phyloP scores from a whole-genome alignment of 1,284 basidiomycete genomes.

The Omphalotus olearius region DNA sequence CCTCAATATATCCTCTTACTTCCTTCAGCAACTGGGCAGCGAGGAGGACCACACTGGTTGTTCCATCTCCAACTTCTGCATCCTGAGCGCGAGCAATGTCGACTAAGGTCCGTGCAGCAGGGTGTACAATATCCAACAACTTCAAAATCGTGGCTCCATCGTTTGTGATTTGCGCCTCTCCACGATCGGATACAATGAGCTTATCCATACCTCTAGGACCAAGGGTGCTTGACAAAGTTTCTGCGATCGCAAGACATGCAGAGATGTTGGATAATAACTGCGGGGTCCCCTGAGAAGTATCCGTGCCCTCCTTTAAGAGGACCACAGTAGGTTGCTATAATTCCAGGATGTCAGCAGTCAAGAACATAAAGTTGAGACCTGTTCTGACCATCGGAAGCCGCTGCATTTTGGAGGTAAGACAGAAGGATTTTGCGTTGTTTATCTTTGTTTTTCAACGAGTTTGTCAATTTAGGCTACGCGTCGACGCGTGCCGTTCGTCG shows the following conservation, averaged over 20 bases:
- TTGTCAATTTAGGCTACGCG: slow-evolving; percentile 21
- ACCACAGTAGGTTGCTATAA: slow-evolving; percentile 90
- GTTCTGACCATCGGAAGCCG: slow-evolving; percentile 61
- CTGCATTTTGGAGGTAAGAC: slow-evolving; percentile 55
- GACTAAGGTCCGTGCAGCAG: slow-evolving; percentile 93
- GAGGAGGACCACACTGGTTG: slow-evolving; percentile 91
- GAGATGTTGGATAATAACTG: slow-evolving; percentile 96
- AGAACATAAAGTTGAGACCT: slow-evolving; percentile 1
- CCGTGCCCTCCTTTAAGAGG: slow-evolving; percentile 92
- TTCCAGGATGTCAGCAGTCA: slow-evolving; percentile 17
- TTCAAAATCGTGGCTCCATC: slow-evolving; percentile 98
- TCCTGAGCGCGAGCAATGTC: slow-evolving; percentile 98
- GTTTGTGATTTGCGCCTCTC: slow-evolving; percentile 96
- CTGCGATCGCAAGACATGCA: slow-evolving; percentile 87
- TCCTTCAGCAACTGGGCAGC: slow-evolving; percentile 96
- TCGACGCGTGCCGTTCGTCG: slow-evolving; percentile 18
- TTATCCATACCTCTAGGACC: slow-evolving; percentile 99
- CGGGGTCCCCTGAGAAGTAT: slow-evolving; percentile 92
- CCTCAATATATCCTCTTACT: slow-evolving; percentile 89
- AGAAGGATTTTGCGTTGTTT: slow-evolving; percentile 27
- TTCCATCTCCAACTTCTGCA: slow-evolving; percentile 98
- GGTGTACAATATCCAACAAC: slow-evolving; percentile 96
- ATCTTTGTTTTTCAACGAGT: slow-evolving; percentile 28
- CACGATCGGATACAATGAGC: slow-evolving; percentile 87
- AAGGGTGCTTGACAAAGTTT: slow-evolving; percentile 92